Evolutionary conservation across 495 filamentous ascomycete genomes (phyloP).

Genomic region (Talaromyces stipitatus): DNA sequence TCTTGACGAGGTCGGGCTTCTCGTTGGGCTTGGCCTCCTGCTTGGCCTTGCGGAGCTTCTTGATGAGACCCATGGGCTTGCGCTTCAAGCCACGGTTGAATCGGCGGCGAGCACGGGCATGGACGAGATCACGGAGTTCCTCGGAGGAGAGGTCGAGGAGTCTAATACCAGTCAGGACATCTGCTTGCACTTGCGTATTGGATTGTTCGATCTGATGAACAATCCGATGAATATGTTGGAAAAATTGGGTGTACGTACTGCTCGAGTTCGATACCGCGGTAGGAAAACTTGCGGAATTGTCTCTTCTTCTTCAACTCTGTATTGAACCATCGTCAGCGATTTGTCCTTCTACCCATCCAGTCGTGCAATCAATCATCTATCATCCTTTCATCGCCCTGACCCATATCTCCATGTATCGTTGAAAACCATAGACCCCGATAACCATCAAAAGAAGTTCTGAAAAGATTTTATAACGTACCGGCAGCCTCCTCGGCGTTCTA

Average conservation of each 20-base stretch:
- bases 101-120: slow-evolving; percentile 94
- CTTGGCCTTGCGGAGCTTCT: slow-evolving; percentile 99
- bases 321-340: slow-evolving; percentile 9
- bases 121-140: slow-evolving; percentile 97
- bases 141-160: slow-evolving; percentile 98
- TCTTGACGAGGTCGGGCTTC: slow-evolving; percentile 99
- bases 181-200: too few species aligned
- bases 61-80: slow-evolving; percentile 99
- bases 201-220: neutral
- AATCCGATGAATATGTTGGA: too few species aligned
- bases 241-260: too few species aligned
- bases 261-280: slow-evolving; percentile 98
- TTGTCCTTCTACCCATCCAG: slow-evolving; percentile 33
- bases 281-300: slow-evolving; percentile 99
- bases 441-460: neutral
- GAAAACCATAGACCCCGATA: neutral
- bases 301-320: slow-evolving; percentile 97
- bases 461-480: slow-evolving; percentile 47
- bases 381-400: slow-evolving; percentile 10
- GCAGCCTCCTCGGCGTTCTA: slow-evolving; percentile 93
- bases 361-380: slow-evolving; percentile 14
- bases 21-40: slow-evolving; percentile 99
- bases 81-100: slow-evolving; percentile 99
- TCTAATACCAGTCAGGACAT: slow-evolving; percentile 56
- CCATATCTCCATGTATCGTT: neutral